Percentiles rank a stretch among this genome's conserved stretches.
These are phyloP conservation scores for Vitellaria paradoxa DNA, from an alignment of 179 eudicot species.

Conservation along the genomic window DNA sequence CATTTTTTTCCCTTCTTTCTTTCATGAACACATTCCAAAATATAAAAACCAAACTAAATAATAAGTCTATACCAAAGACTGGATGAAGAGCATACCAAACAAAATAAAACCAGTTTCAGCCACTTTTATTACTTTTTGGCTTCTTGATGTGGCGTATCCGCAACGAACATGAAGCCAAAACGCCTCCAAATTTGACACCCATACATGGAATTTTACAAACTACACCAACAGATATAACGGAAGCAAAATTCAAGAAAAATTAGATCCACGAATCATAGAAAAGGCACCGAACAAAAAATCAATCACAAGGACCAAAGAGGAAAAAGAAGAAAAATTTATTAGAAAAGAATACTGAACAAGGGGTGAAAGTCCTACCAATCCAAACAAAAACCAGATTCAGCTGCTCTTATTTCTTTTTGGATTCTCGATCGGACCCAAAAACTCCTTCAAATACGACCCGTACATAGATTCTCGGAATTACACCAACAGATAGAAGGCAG, in stretches of 20 bases:
- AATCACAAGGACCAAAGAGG: too few relatives aligned
- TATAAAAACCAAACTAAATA: not conserved
- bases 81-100: not conserved
- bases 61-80: not conserved
- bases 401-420: not conserved
- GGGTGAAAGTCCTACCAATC: not conserved
- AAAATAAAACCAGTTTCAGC: not conserved
- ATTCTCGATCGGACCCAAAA: slow-evolving; percentile 1
- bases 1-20: not conserved
- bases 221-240: not conserved
- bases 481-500: not conserved
- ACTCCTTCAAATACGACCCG: too few relatives aligned
- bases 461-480: too few relatives aligned
- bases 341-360: too few relatives aligned
- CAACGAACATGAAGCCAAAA: not conserved
- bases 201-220: not conserved
- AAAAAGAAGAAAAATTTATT: too few relatives aligned
- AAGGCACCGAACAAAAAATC: too few relatives aligned
- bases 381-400: not conserved
- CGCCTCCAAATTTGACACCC: slow-evolving; percentile 2
- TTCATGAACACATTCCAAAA: not conserved
- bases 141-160: not conserved
- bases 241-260: not conserved
- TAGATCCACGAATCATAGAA: not conserved
- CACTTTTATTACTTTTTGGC: not conserved